Evolutionary conservation across 345 rosid genomes (phyloP), one percentile per base, ranked within the genome.

Genomic region (Viola odorata): DNA sequence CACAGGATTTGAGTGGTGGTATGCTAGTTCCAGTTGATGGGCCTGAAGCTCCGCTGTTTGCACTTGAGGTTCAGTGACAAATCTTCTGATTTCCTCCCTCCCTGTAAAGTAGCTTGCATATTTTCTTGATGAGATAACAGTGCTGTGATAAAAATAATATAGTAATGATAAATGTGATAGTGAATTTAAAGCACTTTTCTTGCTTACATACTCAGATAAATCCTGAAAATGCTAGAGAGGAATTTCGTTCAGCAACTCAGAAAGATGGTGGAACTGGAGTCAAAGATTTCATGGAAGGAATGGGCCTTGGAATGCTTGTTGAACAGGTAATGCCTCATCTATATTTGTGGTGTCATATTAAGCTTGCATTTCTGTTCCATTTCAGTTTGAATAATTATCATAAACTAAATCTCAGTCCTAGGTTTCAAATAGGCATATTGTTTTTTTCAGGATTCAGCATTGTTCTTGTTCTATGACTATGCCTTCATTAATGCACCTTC

Each of bases 141-240:
- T 23, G 32, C 32, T 23, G 32, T 23, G 32, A 23, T 23, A 23
- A 23, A 23, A 23, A 23, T 23, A 23, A 23, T 23, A 23, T 23
- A 23, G 32, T 23, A 23, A 23, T 23, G 2, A 23, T 23, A 23
- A 23, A 23, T 23, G 32, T 23, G 32, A 23, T n/a, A n/a, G 32
- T 23, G 32, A 23, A 0, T 23, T 23, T 23, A 23, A 23, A 23
- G 32, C 1, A 23, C 1, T 23, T 23, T 23, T 23, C 32, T 69
- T 36, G 73, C 63, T 75, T 66, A 67, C 17, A 73, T 58, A 48
- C 41, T 69, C 85, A 90, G 99, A 77, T 94, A 66, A 86, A 94
- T 70, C 99, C 99, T 10, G 99, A 94, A 60, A 90, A 85, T 71
- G 95, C 96, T 17, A 86, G 91, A 74, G 99, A 94, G 79, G 99